Evolutionary conservation across 2,329 filamentous ascomycete species (phyloP).

Genomic region (Cercospora zeae-maydis): DNA sequence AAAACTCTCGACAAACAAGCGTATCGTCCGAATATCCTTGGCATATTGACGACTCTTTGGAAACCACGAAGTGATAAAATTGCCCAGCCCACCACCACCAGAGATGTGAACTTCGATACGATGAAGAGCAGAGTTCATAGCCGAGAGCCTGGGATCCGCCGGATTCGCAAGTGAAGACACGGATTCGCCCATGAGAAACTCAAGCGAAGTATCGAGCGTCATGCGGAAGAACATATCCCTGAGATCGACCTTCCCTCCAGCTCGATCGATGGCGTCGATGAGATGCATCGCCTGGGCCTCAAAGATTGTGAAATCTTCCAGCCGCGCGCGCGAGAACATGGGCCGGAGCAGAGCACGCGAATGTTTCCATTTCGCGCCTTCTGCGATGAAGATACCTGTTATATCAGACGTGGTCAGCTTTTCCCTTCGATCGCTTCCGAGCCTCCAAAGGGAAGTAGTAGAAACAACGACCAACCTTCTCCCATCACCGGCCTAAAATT

Average conservation of each 20-base stretch:
- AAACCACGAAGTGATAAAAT: background rate
- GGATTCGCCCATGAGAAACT: constrained; percentile 7
- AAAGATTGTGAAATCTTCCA: constrained; percentile 2
- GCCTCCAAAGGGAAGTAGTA: background rate
- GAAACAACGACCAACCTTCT: background rate
- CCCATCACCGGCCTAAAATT: background rate
- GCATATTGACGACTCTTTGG: constrained; percentile 3
- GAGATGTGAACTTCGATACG: background rate
- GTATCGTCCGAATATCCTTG: constrained; percentile 6
- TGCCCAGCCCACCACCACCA: background rate
- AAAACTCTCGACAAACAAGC: constrained; percentile 7
- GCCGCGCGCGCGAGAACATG: constrained; percentile 2
- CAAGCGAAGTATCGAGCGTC: constrained; percentile 9
- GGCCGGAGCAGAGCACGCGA: constrained; percentile 9
- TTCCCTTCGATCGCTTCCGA: background rate
- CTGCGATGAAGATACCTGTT: background rate
- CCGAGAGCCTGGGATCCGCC: background rate
- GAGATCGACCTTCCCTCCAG: background rate
- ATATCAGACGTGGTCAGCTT: background rate
- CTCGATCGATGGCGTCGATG: background rate
- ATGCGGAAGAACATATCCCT: constrained; percentile 6
- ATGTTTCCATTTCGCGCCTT: constrained; percentile 7
- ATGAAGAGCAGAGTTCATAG: background rate
- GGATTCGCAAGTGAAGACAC: background rate
- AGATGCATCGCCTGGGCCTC: background rate